Evolutionary conservation across 352 stramenopile genomes (phyloP), one percentile per base, ranked within the genome.

Genomic region (Pythium aristosporum): DNA sequence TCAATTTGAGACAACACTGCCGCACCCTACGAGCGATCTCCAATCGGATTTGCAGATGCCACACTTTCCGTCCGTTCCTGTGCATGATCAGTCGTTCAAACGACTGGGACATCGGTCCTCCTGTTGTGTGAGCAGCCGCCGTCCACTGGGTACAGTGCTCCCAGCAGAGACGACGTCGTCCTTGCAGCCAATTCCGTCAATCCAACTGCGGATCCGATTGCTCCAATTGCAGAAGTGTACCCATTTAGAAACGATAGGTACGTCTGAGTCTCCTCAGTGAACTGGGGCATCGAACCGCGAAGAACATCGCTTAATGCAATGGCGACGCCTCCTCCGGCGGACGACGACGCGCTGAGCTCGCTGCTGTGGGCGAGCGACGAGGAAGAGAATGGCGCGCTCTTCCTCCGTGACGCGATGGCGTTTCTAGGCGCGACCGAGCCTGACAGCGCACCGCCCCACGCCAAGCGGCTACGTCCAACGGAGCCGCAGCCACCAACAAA

Each of bases 21-120:
- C n/a, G n/a, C n/a, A n/a, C n/a, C n/a, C n/a, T n/a, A n/a, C n/a
- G n/a, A n/a, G n/a, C n/a, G n/a, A n/a, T n/a, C n/a, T n/a, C n/a
- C n/a, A n/a, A n/a, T n/a, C n/a, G n/a, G n/a, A n/a, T n/a, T n/a
- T n/a, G n/a, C n/a, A n/a, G n/a, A n/a, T n/a, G n/a, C n/a, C n/a
- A 30, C 25, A 30, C 25, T 30, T 30, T 30, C 25, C 25, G 5
- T 30, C 25, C 25, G 25, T 30, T 30, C 3, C 25, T 30, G 25
- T 30, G 25, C 5, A 2, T 30, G 25, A 30, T 5, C 25, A 73
- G 47, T 85, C 76, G 37, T 85, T 57, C 32, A 78, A 67, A 3
- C 65, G 54, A 51, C 74, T 75, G 4, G 85, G 66, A 10, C 70
- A 58, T 15, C 68, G 68, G 47, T 88, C 85, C 67, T 88, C 79